These are phyloP conservation scores for Cucurbita argyrosperma DNA, from an alignment of 306 rosid species.

Conservation along the genomic window DNA sequence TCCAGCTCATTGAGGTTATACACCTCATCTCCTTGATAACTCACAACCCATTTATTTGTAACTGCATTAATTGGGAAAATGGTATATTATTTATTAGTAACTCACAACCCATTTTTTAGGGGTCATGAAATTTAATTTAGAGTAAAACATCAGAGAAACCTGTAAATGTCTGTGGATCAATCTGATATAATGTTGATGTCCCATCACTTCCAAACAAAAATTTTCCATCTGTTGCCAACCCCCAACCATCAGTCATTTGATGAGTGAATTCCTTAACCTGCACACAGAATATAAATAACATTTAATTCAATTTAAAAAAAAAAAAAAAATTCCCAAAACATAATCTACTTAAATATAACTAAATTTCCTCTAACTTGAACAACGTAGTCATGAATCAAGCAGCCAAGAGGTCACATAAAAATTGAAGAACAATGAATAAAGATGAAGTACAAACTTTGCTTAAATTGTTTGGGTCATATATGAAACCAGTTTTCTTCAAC, in stretches of 20 bases:
- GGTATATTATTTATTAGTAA: too few relatives aligned
- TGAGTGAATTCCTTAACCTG: constrained; percentile 56
- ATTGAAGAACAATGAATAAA: constrained; percentile 13
- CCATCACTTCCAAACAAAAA: constrained; percentile 89
- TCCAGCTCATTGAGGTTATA: constrained; percentile 80
- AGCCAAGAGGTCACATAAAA: constrained; percentile 3
- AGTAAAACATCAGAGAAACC: constrained; percentile 23
- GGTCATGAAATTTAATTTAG: not conserved
- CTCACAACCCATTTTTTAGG: not conserved
- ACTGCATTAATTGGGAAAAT: constrained; percentile 20
- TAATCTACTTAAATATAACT: not conserved
- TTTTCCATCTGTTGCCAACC: constrained; percentile 82
- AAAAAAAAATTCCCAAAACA: not conserved
- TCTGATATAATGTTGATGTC: constrained; percentile 51
- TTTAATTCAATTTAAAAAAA: not conserved
- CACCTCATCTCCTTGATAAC: constrained; percentile 55
- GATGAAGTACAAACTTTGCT: constrained; percentile 62
- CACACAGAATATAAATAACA: constrained; percentile 2
- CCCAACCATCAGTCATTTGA: constrained; percentile 93
- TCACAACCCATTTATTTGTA: constrained; percentile 33
- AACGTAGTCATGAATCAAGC: not conserved
- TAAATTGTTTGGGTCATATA: constrained; percentile 50
- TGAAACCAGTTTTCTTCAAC: constrained; percentile 63
- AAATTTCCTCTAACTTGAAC: not conserved
- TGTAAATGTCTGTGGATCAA: constrained; percentile 54